These are phyloP conservation scores for Microcos paniculata DNA, from an alignment of 345 rosid genomes.

Conservation along the genomic window DNA sequence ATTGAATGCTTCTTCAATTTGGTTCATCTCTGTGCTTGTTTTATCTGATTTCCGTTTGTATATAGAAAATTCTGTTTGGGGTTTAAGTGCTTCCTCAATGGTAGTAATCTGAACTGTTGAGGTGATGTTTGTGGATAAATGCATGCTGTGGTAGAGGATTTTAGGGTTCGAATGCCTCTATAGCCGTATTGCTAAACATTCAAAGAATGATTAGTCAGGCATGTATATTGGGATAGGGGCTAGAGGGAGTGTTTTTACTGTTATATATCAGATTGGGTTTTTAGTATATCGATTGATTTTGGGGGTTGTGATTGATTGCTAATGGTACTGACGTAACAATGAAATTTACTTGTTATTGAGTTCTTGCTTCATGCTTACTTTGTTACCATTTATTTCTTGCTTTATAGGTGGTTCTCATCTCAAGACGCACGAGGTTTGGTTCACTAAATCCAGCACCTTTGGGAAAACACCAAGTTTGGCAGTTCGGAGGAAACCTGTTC, in stretches of 20 bases:
- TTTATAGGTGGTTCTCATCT: conserved; percentile 44
- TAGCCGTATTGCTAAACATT: neutral
- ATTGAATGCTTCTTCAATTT: neutral
- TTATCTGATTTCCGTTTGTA: neutral
- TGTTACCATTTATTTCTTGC: neutral
- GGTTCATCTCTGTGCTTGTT: too few species aligned
- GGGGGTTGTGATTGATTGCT: neutral
- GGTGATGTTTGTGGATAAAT: neutral
- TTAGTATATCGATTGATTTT: neutral
- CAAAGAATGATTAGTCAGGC: neutral
- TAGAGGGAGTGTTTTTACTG: neutral
- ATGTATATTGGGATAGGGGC: neutral
- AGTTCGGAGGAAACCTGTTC: conserved; percentile 39
- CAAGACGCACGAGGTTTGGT: conserved; percentile 38
- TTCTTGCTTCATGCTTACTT: neutral
- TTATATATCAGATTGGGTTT: neutral
- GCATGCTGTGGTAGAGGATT: neutral
- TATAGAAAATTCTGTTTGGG: neutral
- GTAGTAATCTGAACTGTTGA: neutral
- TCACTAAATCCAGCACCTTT: conserved; percentile 40
- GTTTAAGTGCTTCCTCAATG: too few species aligned
- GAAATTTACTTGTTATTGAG: neutral
- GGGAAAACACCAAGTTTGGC: conserved; percentile 38
- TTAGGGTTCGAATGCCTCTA: neutral
- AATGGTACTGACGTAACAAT: neutral